These are phyloP conservation scores for Lachancea lanzarotensis DNA, from an alignment of 805 yeast species.

Conservation along the genomic window DNA sequence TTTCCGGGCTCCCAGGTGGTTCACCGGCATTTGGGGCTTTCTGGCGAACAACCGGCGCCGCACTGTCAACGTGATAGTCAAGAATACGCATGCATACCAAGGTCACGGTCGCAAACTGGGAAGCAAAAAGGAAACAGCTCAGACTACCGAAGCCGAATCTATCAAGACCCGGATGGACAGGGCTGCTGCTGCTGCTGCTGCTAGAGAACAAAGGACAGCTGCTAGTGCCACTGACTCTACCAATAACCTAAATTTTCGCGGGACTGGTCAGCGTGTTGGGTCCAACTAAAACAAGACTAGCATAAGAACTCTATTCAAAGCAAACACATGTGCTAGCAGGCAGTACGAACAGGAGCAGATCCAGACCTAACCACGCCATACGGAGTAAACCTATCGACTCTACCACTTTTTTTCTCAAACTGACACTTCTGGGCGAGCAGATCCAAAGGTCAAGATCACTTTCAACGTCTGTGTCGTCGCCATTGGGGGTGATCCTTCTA, in stretches of 20 bases:
- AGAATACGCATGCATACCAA: conserved; percentile 6
- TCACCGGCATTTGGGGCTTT: conserved; percentile 3
- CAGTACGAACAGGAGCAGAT: no score
- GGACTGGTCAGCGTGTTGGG: conserved; percentile 12
- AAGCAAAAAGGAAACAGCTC: background rate
- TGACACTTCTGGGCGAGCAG: no score
- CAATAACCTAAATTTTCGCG: conserved; percentile 7
- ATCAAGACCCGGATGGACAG: background rate
- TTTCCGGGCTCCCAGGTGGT: conserved; percentile 13
- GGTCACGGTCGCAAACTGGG: conserved; percentile 37
- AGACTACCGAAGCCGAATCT: background rate
- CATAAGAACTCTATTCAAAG: no score
- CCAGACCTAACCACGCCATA: no score
- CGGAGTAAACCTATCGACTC: no score
- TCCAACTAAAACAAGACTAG: no score
- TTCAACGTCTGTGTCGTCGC: no score
- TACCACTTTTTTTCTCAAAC: background rate
- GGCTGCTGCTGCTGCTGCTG: background rate
- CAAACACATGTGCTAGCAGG: no score
- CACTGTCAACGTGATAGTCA: conserved; percentile 1
- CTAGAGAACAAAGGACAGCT: no score
- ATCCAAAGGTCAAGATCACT: no score
- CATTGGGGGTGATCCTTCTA: no score
- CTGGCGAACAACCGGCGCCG: background rate
- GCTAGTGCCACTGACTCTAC: no score